Conservation (phyloP, 169 alveolate species). For the Eimeria falciformis region DNA sequence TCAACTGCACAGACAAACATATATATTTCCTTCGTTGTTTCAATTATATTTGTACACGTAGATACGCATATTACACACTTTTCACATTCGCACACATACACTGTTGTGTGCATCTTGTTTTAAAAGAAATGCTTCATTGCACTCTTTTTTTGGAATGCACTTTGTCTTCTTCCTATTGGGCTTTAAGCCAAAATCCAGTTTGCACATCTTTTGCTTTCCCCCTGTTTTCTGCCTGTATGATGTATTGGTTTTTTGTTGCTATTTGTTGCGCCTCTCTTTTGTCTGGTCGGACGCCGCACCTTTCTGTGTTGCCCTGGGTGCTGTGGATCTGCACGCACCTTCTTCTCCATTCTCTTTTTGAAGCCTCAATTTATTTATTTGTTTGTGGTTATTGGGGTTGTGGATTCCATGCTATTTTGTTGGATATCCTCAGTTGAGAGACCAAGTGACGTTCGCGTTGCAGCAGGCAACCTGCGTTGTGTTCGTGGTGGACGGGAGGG, state of each 20-base stretch:
- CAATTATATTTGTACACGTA: background rate
- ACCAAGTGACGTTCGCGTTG: constrained; percentile 42
- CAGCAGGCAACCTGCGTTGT: constrained; percentile 46
- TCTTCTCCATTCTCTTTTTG: background rate
- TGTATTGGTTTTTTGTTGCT: background rate
- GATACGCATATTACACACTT: background rate
- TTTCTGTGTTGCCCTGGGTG: too few relatives aligned
- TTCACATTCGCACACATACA: background rate
- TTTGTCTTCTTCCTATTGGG: too few relatives aligned
- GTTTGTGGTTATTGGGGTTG: too few relatives aligned
- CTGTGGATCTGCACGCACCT: too few relatives aligned
- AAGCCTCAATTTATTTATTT: background rate
- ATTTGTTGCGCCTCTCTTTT: too few relatives aligned
- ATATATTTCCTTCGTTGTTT: background rate
- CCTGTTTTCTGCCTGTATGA: background rate
- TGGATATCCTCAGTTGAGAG: background rate
- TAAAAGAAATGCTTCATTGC: too few relatives aligned
- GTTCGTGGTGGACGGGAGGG: constrained; percentile 73
- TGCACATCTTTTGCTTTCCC: background rate
- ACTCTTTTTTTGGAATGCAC: too few relatives aligned
- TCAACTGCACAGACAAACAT: background rate
- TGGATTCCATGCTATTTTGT: too few relatives aligned
- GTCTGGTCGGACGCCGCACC: too few relatives aligned
- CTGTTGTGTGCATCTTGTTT: too few relatives aligned
- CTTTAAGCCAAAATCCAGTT: background rate